Percentiles rank a stretch among this genome's conserved stretches.
Evolutionary conservation across 768 basidiomycete genomes (phyloP).

Genomic region (Phaeolepiota aurea): DNA sequence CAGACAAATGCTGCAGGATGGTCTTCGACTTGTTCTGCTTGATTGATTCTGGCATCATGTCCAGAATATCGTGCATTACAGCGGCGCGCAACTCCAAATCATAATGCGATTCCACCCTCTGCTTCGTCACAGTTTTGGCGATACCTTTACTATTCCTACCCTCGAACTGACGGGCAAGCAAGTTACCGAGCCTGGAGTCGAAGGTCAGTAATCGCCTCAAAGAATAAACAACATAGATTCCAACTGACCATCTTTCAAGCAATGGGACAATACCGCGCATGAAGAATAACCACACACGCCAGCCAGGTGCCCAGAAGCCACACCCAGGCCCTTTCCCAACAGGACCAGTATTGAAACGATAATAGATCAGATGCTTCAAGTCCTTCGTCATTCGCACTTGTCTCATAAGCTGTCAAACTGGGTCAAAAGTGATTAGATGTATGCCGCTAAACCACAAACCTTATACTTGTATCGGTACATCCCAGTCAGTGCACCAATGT

Average conservation of each 20-base stretch:
- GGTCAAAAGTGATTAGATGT: conserved; percentile 4
- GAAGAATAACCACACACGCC: conserved; percentile 99
- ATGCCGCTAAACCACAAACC: conserved; percentile 27
- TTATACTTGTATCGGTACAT: conserved; percentile 99
- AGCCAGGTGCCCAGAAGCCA: conserved; percentile 99
- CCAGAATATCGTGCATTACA: conserved; percentile 99
- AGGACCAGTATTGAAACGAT: conserved; percentile 98
- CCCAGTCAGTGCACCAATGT: conserved; percentile 96
- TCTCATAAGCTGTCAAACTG: conserved; percentile 70
- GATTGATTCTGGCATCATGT: conserved; percentile 99
- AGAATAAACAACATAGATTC: neutral
- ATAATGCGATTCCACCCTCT: conserved; percentile 97
- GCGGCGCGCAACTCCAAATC: conserved; percentile 96
- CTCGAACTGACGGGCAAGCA: conserved; percentile 97
- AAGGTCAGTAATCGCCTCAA: neutral
- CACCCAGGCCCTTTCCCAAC: conserved; percentile 99
- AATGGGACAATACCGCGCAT: conserved; percentile 98
- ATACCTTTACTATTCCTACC: conserved; percentile 94
- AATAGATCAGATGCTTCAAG: conserved; percentile 95
- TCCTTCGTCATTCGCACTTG: conserved; percentile 99
- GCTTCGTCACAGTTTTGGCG: conserved; percentile 98
- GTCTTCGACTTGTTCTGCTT: conserved; percentile 99
- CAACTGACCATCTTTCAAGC: conserved; percentile 77
- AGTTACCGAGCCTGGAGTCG: conserved; percentile 74
- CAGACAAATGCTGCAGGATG: conserved; percentile 94